Base-by-base conservation (phyloP, 768 basidiomycete species). In the Leucocoprinus leucothites region DNA sequence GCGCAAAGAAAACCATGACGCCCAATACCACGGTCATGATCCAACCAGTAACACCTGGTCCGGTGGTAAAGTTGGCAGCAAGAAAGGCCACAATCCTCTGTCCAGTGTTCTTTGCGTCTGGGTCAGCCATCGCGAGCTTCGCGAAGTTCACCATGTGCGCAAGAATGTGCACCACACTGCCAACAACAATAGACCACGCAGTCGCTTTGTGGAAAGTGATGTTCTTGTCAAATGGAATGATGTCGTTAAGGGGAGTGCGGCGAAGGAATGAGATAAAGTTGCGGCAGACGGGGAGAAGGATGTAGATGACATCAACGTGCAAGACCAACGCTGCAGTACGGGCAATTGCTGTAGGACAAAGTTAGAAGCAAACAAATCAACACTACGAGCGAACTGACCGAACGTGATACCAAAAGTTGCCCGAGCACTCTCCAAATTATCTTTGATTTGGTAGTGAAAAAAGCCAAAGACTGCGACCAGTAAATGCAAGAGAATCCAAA, bases 221-320 rank as follows among this genome's bases (percentile, higher is more conserved):
- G 67, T 89, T 93, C 76, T 94, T 89, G 77, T 96, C 94, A 66
- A 98, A 96, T 19, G 93, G 93, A 59, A 96, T 90, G 72, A 93
- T 70, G 60, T 82, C 78, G 73, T 91, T 91, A 57, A 98, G 75
- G 2, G 94, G 84, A 1, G 92, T 93, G 51, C 86, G 84, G 24
- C 96, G 88, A 46, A 96, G 79, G 44, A 95, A 62, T 21, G 94
- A 95, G 69, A 97, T 82, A 73, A 97, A 93, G 74, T 93, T 95
- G 58, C 95, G 85, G 80, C 95, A 98, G 67, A 98, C 82, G 24
- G 95, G 96, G 26, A 98, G 82, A 48, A 98, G 84, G 69, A 98
- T 94, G 76, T 96, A 91, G 59, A 91, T 84, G 57, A 93, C 86
- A 71, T 97, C 91, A 63, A 96, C 79, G 63, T 97, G 93, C 8